Base-by-base conservation (phyloP, 495 filamentous ascomycete genomes). In the Glutinoglossum americanum region DNA sequence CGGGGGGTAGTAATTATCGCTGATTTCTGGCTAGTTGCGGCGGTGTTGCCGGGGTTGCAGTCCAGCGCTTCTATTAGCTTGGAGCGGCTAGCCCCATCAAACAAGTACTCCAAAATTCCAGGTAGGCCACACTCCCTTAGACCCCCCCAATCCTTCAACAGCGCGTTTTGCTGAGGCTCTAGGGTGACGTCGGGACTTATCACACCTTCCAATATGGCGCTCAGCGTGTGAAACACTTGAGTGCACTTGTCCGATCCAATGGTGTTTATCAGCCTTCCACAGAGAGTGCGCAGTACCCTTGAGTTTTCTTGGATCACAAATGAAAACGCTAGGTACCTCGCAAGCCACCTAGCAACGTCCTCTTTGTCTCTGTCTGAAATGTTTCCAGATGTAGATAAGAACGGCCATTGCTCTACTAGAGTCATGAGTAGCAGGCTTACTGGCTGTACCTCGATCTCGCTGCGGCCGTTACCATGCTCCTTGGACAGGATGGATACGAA, bases 391-490 rank as follows among this genome's bases (percentile, higher is more conserved):
- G 80, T 78, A 19, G 76, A 62, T 9, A 80, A 71, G 62, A 84
- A 93, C 0, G 80, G 80, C 73, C 86, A 80, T 68, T 95, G 88
- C 56, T 94, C 89, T 28, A 76, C 65, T 23, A 93, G 72, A 5
- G 76, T 76, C 54, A 84, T 69, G 17, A 78, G 68, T 1, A 94
- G 60, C 7, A 74, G 75, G 63, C 81, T 79, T 41, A 69, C 48
- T 26, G 58, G 62, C 4, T 60, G 4, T 19, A 11, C 3, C 35
- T 58, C 56, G 23, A 49, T 47, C 25, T 66, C 59, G 7, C 60
- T 55, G 6, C 64, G 61, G 10, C 71, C 65, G 17, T 58, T 59
- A 21, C 67, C 62, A 3, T 68, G 59, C 37, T 71, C 69, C 35
- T 74, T 65, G 19, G 27, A 39, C 21, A 54, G 49, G 19, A 32